Percentiles rank a stretch among this genome's conserved stretches.
Conservation (phyloP, 2,329 filamentous ascomycete species). For the Neoscytalidium dimidiatum region DNA sequence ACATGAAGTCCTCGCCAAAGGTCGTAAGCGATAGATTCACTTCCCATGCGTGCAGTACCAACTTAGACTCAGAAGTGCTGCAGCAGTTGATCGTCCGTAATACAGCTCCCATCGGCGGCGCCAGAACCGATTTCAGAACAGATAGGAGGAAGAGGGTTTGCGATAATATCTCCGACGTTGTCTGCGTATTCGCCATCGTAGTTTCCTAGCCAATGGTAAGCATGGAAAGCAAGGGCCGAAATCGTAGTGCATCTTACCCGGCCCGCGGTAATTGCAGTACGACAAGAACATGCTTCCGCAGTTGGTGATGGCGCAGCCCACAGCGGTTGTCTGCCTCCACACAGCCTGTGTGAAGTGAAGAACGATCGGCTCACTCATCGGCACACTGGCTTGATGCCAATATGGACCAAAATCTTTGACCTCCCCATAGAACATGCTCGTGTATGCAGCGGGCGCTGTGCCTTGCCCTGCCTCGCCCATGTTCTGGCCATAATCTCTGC, state of each 20-base stretch:
- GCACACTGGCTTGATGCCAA: not conserved
- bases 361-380: constrained; percentile 25
- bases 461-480: constrained; percentile 74
- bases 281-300: constrained; percentile 51
- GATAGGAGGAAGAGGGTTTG: constrained; percentile 8
- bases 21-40: too few relatives aligned
- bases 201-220: constrained; percentile 61
- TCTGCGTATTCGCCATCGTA: constrained; percentile 53
- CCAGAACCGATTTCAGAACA: not conserved
- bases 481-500: constrained; percentile 81
- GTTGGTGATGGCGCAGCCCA: constrained; percentile 35
- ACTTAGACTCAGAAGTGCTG: not conserved
- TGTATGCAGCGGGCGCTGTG: constrained; percentile 53
- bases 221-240: too few relatives aligned
- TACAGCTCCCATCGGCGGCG: not conserved
- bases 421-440: constrained; percentile 24
- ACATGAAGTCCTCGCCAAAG: too few relatives aligned
- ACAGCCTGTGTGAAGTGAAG: constrained; percentile 41
- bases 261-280: constrained; percentile 82
- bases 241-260: too few relatives aligned
- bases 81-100: not conserved
- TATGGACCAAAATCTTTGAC: constrained; percentile 31
- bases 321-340: constrained; percentile 40
- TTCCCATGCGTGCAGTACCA: too few relatives aligned
- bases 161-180: constrained; percentile 45